phyloP scores from a whole-genome alignment of 2,329 filamentous ascomycete genomes.

The Podosphaera fusca region DNA sequence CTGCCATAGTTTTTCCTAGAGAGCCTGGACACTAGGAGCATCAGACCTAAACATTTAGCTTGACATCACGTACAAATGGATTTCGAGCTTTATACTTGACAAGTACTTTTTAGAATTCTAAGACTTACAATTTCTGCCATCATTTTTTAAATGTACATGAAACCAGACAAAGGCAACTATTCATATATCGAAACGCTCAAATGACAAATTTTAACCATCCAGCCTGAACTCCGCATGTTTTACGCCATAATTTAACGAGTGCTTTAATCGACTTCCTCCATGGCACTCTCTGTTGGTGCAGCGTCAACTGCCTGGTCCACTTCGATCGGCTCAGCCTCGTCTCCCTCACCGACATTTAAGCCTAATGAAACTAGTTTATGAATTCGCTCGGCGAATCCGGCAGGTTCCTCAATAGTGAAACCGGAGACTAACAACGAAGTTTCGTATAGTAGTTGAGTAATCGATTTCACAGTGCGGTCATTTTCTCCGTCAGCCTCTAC shows the following conservation, averaged over 20 bases:
- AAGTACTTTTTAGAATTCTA: too few relatives aligned
- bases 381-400: conserved; percentile 94
- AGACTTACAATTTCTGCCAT: too few relatives aligned
- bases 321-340: conserved; percentile 39
- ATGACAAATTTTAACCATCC: neutral
- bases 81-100: too few relatives aligned
- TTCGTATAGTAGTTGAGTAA: conserved; percentile 96
- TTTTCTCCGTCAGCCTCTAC: conserved; percentile 93
- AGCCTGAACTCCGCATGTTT: neutral
- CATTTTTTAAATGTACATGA: too few relatives aligned
- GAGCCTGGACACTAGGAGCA: too few relatives aligned
- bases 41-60: too few relatives aligned
- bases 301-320: conserved; percentile 35
- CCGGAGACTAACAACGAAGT: conserved; percentile 94
- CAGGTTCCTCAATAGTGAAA: conserved; percentile 98
- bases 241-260: neutral
- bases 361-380: conserved; percentile 98
- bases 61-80: too few relatives aligned
- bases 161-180: neutral
- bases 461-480: conserved; percentile 97
- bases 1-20: too few relatives aligned
- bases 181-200: neutral
- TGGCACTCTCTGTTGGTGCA: conserved; percentile 47
- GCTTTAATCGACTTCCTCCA: conserved; percentile 97
- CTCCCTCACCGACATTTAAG: conserved; percentile 84